These are phyloP conservation scores for Pythium coloratum DNA, from an alignment of 352 stramenopile species.

Conservation along the genomic window DNA sequence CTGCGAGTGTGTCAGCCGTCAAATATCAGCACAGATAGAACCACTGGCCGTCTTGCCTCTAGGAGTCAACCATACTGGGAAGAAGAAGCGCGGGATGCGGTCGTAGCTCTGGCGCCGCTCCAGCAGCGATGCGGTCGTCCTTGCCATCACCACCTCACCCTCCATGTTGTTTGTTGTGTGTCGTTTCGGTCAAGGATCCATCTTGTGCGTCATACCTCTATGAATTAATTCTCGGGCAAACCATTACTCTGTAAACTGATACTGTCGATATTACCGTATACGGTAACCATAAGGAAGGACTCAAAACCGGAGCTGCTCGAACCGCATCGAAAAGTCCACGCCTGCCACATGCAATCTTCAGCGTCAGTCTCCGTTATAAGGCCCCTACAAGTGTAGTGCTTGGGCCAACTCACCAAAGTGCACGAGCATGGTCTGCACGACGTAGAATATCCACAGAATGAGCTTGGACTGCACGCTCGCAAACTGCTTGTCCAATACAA, in stretches of 20 bases:
- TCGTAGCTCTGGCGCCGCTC: constrained; percentile 28
- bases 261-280: no score
- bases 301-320: not conserved
- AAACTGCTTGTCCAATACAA: constrained; percentile 33
- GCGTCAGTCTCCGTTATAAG: not conserved
- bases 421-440: constrained; percentile 32
- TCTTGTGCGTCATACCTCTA: not conserved
- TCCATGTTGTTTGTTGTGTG: not conserved
- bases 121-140: constrained; percentile 9
- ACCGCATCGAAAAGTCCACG: constrained; percentile 13
- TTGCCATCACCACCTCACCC: not conserved
- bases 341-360: constrained; percentile 2
- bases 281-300: no score
- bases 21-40: no score
- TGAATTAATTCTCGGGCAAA: no score
- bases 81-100: constrained; percentile 53
- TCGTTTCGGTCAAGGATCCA: not conserved
- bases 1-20: not conserved
- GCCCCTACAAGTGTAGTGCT: no score
- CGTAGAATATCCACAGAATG: constrained; percentile 35
- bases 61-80: constrained; percentile 21
- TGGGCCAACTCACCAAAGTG: constrained; percentile 21
- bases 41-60: no score
- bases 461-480: constrained; percentile 34
- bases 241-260: no score